Percentiles rank a stretch among this genome's conserved stretches.
These are phyloP conservation scores for Aspergillus homomorphus DNA, from an alignment of 495 filamentous ascomycete species.

Conservation along the genomic window DNA sequence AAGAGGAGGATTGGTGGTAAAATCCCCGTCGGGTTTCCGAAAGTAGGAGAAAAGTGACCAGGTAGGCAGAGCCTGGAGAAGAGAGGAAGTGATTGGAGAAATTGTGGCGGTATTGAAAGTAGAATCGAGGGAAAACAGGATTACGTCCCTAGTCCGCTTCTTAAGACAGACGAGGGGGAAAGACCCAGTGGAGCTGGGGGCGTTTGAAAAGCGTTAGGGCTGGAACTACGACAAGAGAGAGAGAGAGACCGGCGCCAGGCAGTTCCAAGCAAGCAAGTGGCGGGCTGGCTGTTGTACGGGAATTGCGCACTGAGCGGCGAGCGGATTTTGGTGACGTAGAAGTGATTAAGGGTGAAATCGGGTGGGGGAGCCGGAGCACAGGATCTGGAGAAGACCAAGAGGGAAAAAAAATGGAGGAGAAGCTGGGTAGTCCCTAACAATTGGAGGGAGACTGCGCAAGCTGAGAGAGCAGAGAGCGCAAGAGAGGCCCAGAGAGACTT, in stretches of 20 bases:
- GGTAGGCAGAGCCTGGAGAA: slow-evolving; percentile 14
- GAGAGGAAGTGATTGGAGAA: slow-evolving; percentile 12
- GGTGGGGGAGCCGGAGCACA: slow-evolving; percentile 2
- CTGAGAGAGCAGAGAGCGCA: no score
- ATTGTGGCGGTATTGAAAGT: slow-evolving; percentile 7
- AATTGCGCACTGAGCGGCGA: slow-evolving; percentile 7
- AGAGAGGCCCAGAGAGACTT: slow-evolving; percentile 14
- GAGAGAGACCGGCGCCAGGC: background rate
- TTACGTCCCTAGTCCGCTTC: slow-evolving; percentile 20
- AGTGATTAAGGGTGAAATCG: slow-evolving; percentile 13
- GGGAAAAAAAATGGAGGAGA: background rate
- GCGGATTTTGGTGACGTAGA: slow-evolving; percentile 37
- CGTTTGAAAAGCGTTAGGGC: background rate
- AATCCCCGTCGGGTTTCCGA: background rate
- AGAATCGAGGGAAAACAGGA: slow-evolving; percentile 7
- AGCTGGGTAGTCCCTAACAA: background rate
- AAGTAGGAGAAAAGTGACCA: slow-evolving; percentile 11
- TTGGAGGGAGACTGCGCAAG: slow-evolving; percentile 7
- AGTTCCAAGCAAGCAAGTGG: slow-evolving; percentile 6
- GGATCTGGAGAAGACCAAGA: slow-evolving; percentile 9
- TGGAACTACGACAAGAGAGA: slow-evolving; percentile 19
- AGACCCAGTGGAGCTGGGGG: background rate
- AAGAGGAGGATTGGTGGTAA: background rate
- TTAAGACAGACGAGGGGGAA: slow-evolving; percentile 13
- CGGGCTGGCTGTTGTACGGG: background rate